A percentile compares a stretch with the other conserved stretches of the same genome.
phyloP scores from a whole-genome alignment of 768 basidiomycete genomes.

The Ramaria sp. region DNA sequence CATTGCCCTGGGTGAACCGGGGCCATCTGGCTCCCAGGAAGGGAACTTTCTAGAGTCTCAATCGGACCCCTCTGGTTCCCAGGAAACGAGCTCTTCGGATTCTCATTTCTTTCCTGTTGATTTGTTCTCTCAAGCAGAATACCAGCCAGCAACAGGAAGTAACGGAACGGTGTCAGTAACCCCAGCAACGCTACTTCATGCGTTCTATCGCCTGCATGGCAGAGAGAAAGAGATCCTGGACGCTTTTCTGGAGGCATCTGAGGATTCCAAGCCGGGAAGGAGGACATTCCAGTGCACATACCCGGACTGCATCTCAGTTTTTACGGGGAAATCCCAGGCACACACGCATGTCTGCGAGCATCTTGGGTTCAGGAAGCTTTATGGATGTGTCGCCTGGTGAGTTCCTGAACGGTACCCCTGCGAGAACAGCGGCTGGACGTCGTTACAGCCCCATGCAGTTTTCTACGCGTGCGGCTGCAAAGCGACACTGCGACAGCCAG shows the following conservation, averaged over 20 bases:
- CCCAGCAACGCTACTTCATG: no score
- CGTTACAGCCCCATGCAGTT: background rate
- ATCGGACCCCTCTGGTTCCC: background rate
- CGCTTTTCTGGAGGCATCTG: background rate
- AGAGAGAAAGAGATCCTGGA: background rate
- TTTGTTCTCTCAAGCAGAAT: no score
- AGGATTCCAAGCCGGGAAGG: background rate
- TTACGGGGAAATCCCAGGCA: background rate
- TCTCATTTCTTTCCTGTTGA: background rate
- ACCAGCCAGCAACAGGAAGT: no score
- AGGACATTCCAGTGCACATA: background rate
- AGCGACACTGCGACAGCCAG: background rate
- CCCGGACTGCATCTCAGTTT: background rate
- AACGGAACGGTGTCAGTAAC: no score
- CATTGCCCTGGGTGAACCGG: background rate
- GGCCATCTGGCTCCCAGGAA: background rate
- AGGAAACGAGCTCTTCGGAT: background rate
- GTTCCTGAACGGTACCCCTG: background rate
- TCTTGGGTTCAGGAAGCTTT: background rate
- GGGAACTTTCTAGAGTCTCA: no score
- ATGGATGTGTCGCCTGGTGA: background rate
- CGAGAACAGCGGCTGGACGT: background rate
- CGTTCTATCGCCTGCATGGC: no score
- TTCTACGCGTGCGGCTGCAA: background rate
- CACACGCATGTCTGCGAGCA: background rate